Evolutionary conservation across 441 rosid species (phyloP).

Genomic region (Hura crepitans): DNA sequence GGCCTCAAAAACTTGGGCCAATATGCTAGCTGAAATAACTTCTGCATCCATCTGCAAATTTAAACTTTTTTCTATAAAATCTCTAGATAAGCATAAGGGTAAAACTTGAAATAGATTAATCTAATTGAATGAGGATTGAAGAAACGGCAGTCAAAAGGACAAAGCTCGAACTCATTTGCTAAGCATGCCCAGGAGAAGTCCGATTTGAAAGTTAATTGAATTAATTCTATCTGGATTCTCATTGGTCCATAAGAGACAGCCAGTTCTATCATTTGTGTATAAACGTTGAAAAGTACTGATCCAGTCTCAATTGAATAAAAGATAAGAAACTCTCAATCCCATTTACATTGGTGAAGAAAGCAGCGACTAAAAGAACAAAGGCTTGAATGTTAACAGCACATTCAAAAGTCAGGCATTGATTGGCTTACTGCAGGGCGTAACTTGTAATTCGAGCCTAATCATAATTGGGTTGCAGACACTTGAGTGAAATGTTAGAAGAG

Average conservation of each 20-base stretch:
- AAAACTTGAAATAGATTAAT: neutral
- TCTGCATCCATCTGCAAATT: slow-evolving; percentile 85
- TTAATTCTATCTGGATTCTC: neutral
- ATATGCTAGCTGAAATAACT: slow-evolving; percentile 83
- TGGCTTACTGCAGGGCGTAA: too few relatives aligned
- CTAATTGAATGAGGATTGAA: neutral
- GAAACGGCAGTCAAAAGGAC: neutral
- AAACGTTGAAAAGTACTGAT: neutral
- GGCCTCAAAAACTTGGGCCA: slow-evolving; percentile 62
- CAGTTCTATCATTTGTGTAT: neutral
- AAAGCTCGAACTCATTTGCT: neutral
- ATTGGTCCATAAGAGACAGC: neutral
- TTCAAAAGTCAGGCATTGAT: too few relatives aligned
- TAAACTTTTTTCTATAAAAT: neutral
- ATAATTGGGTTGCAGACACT: too few relatives aligned
- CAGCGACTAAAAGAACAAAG: neutral
- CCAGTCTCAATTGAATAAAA: neutral
- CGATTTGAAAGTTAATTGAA: neutral
- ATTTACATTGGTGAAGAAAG: neutral
- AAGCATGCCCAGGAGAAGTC: too few relatives aligned
- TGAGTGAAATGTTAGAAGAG: too few relatives aligned
- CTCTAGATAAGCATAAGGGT: neutral
- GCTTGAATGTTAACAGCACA: too few relatives aligned
- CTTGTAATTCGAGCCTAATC: neutral
- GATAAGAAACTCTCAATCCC: neutral